Evolutionary conservation across 768 basidiomycete genomes (phyloP).

Genomic region (Amanita muscaria): DNA sequence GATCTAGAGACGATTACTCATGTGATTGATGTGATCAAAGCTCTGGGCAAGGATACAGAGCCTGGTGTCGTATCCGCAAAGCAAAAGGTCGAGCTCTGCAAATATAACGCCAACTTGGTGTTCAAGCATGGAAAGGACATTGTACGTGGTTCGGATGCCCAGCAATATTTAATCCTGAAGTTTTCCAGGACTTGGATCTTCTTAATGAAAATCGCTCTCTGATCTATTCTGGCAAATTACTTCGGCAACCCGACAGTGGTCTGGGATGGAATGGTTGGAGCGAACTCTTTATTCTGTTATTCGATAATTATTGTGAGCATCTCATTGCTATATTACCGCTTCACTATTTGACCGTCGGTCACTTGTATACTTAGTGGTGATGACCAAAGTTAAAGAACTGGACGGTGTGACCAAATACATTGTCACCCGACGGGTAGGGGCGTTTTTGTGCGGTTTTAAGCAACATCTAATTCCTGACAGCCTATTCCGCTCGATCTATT

Average conservation of each 20-base stretch:
- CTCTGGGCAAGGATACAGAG: conserved; percentile 79
- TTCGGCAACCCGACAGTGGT: conserved; percentile 75
- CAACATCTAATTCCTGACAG: conserved; percentile 33
- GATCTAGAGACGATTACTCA: conserved; percentile 76
- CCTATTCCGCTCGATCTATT: conserved; percentile 90
- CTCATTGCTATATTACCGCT: conserved; percentile 22
- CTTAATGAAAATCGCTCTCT: conserved; percentile 76
- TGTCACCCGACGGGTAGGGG: conserved; percentile 68
- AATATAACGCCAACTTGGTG: conserved; percentile 68
- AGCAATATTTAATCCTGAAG: conserved; percentile 28
- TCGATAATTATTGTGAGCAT: conserved; percentile 81
- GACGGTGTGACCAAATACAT: conserved; percentile 69
- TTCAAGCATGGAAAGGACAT: conserved; percentile 73
- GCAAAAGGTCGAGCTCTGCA: conserved; percentile 86
- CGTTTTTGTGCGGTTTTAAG: conserved; percentile 6
- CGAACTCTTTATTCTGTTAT: conserved; percentile 81
- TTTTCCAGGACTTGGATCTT: conserved; percentile 84
- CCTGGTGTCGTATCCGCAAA: conserved; percentile 80
- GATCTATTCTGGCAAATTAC: conserved; percentile 73
- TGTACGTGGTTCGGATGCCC: conserved; percentile 28
- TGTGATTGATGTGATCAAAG: conserved; percentile 82
- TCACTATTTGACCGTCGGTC: neutral
- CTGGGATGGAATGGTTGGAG: conserved; percentile 75
- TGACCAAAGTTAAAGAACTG: conserved; percentile 72
- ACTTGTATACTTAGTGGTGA: conserved; percentile 67